A percentile compares a stretch with the other conserved stretches of the same genome.
phyloP scores from a whole-genome alignment of 768 basidiomycete genomes.

The Panellus pusillus region DNA sequence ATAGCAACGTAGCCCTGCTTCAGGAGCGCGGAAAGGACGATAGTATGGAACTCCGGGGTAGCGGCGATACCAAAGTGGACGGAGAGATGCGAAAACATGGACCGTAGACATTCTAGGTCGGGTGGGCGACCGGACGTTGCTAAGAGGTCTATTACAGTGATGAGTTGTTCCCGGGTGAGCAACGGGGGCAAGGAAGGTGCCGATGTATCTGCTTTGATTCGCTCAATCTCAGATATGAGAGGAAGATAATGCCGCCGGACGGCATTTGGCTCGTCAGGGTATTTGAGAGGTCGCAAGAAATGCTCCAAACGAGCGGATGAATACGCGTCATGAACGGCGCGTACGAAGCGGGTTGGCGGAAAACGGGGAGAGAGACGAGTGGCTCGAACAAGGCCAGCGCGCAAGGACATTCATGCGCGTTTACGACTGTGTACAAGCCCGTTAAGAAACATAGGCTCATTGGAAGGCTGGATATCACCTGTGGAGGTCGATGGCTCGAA shows the following conservation, averaged over 20 bases:
- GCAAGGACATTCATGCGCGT: conserved; percentile 65
- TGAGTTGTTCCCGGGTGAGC: conserved; percentile 33
- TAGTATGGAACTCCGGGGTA: conserved; percentile 47
- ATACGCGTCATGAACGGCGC: conserved; percentile 22
- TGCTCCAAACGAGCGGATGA: conserved; percentile 16
- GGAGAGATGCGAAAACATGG: conserved; percentile 51
- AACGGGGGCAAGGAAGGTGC: conserved; percentile 26
- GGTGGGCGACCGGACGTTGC: conserved; percentile 51
- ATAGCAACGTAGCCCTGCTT: conserved; percentile 42
- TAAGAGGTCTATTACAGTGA: conserved; percentile 44
- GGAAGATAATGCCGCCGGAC: conserved; percentile 40
- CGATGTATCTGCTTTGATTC: conserved; percentile 24
- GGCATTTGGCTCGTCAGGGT: conserved; percentile 27
- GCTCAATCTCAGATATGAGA: conserved; percentile 29
- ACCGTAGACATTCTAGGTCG: conserved; percentile 55
- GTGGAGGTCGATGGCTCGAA: background rate
- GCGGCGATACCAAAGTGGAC: conserved; percentile 46
- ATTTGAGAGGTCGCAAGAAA: conserved; percentile 23
- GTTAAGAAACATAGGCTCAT: background rate
- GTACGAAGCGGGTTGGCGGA: conserved; percentile 19
- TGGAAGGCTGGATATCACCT: background rate
- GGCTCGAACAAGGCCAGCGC: conserved; percentile 42
- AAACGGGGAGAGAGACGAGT: conserved; percentile 24
- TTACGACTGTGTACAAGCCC: background rate
- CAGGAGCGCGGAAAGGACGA: conserved; percentile 50